A percentile compares a stretch with the other conserved stretches of the same genome.
phyloP scores from a whole-genome alignment of 2,329 filamentous ascomycete species.

The Dactylellina cionopaga region DNA sequence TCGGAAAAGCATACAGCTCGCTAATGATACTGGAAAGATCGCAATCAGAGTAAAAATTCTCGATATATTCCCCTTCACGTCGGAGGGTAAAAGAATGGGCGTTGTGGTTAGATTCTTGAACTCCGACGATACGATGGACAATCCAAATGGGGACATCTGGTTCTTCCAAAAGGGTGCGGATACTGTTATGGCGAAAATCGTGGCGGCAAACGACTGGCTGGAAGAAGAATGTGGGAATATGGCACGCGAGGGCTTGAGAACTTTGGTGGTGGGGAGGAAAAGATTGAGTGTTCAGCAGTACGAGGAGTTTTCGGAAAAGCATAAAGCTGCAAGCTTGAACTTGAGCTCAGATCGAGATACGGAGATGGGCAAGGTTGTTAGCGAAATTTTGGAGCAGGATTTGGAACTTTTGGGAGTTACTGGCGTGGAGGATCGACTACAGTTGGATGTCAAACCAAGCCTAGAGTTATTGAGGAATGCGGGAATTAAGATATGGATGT shows the following conservation, averaged over 20 bases:
- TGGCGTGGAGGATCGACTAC: constrained; percentile 95
- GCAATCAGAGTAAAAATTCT: constrained; percentile 88
- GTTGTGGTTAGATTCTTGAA: constrained; percentile 86
- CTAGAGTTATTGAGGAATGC: constrained; percentile 94
- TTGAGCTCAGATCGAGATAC: constrained; percentile 78
- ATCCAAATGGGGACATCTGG: constrained; percentile 81
- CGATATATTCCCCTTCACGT: constrained; percentile 96
- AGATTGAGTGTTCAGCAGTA: constrained; percentile 82
- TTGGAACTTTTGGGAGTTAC: constrained; percentile 96
- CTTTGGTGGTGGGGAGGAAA: constrained; percentile 93
- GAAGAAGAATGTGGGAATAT: constrained; percentile 99
- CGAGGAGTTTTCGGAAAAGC: constrained; percentile 77
- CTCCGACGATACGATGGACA: constrained; percentile 65
- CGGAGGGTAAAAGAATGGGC: constrained; percentile 97
- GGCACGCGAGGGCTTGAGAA: constrained; percentile 94
- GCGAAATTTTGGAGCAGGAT: constrained; percentile 83
- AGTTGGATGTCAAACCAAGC: constrained; percentile 93
- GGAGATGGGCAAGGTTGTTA: constrained; percentile 81
- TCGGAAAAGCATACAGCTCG: constrained; percentile 82
- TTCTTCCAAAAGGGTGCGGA: constrained; percentile 99
- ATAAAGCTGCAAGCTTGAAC: constrained; percentile 81
- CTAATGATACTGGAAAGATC: constrained; percentile 76
- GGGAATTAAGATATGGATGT: constrained; percentile 99
- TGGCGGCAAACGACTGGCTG: constrained; percentile 96
- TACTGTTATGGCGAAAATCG: constrained; percentile 96